Evolutionary conservation across 2,329 filamentous ascomycete species (phyloP), one percentile per base, ranked within the genome.

Genomic region (Hypoxylon sp.): DNA sequence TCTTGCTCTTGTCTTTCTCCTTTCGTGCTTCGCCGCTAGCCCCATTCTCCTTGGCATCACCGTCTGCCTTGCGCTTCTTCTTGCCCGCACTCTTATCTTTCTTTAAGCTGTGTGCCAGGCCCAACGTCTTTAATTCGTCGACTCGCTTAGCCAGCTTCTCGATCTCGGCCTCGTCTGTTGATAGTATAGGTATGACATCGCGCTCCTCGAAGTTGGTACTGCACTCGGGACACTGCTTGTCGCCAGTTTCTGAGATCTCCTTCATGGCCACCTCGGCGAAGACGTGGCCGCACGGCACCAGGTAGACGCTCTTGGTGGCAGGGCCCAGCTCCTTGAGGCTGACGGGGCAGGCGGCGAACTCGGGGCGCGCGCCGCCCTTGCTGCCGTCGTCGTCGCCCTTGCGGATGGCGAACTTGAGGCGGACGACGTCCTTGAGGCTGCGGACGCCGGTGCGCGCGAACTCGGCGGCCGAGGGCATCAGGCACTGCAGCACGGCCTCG

Each of bases 261-360:
- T 88, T 90, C 64, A 98, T 88, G 6, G 92, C 92, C 49, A 87
- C 86, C 60, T 96, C 92, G 0, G 91, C 88, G 75, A 98, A 98
- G 0, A 91, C 93, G 78, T 99, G 96, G 0, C 95, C 96, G 69
- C 95, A 99, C 0, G 95, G 95, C 3, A 98, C 91, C 2, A 99
- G 70, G 69, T 98, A 99, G 1, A 96, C 91, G 0, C 92, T 83
- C 74, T 89, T 94, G 13, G 88, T 87, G 4, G 82, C 81, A 0
- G 92, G 87, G 0, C 95, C 95, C 20, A 99, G 77, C 72, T 90
- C 88, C 72, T 96, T 96, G 68, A 90, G 85, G 1, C 93, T 96
- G 51, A 98, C 84, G 0, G 94, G 93, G 70, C 95, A 99, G 23
- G 91, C 84, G 83, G 88, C 93, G 55, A 81, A 83, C 68, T 88